These are phyloP conservation scores for Albatrellus sp. DNA, from an alignment of 1,284 basidiomycete genomes.

Conservation along the genomic window DNA sequence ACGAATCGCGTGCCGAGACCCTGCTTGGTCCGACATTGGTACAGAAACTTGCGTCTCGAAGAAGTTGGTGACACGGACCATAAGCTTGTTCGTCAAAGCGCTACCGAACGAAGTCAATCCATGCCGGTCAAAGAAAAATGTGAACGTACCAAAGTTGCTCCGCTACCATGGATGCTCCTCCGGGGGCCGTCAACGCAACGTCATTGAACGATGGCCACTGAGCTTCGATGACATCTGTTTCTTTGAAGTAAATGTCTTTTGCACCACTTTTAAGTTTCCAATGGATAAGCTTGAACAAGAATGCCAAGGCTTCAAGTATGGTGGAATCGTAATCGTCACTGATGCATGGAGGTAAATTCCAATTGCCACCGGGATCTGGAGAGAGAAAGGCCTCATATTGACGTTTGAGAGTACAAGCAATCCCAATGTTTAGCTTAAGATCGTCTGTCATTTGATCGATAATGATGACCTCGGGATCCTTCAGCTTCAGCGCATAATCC, in stretches of 20 bases:
- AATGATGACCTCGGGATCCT: slow-evolving; percentile 81
- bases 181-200: slow-evolving; percentile 80
- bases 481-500: slow-evolving; percentile 83
- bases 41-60: slow-evolving; percentile 90
- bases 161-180: slow-evolving; percentile 86
- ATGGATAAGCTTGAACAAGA: slow-evolving; percentile 91
- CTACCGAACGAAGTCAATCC: slow-evolving; percentile 22
- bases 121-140: slow-evolving; percentile 4
- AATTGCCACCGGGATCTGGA: slow-evolving; percentile 78
- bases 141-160: slow-evolving; percentile 70
- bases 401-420: slow-evolving; percentile 89
- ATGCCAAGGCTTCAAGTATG: slow-evolving; percentile 77
- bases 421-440: slow-evolving; percentile 81
- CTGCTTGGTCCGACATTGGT: slow-evolving; percentile 26
- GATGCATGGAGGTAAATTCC: slow-evolving; percentile 84
- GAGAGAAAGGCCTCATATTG: slow-evolving; percentile 86
- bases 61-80: slow-evolving; percentile 84
- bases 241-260: slow-evolving; percentile 91
- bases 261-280: slow-evolving; percentile 93
- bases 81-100: slow-evolving; percentile 80
- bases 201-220: slow-evolving; percentile 96
- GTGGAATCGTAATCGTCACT: slow-evolving; percentile 84
- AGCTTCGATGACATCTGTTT: slow-evolving; percentile 93
- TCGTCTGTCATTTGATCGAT: slow-evolving; percentile 96
- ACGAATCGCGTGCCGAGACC: slow-evolving; percentile 12